Conservation (phyloP, 2,329 filamentous ascomycete genomes). For the Fusarium marasasianum region DNA sequence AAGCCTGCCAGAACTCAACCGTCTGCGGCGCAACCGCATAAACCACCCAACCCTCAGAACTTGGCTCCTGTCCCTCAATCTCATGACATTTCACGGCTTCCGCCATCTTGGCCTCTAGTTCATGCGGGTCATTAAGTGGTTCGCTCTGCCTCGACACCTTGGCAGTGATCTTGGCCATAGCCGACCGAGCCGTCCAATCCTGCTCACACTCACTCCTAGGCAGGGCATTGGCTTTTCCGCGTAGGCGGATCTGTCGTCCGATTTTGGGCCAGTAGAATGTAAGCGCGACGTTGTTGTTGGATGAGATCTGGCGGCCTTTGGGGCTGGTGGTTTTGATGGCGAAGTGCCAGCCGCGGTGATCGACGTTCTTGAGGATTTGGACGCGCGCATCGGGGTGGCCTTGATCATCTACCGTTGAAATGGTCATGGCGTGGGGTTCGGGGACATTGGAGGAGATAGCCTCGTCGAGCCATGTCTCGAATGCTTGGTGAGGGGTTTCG, state of each 20-base stretch:
- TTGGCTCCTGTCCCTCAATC: neutral
- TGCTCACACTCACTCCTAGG: neutral
- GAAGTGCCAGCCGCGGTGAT: slow-evolving; percentile 15
- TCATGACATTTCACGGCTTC: neutral
- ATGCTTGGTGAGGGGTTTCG: neutral
- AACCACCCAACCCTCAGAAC: neutral
- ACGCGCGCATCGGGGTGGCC: neutral
- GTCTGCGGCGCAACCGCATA: neutral
- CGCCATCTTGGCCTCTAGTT: neutral
- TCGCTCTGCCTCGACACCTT: slow-evolving; percentile 10
- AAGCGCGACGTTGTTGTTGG: neutral
- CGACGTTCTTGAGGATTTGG: slow-evolving; percentile 5
- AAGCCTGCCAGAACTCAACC: slow-evolving; percentile 16
- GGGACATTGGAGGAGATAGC: neutral
- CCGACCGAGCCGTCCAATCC: slow-evolving; percentile 4
- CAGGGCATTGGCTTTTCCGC: neutral
- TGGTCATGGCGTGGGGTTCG: neutral
- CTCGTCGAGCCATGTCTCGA: neutral
- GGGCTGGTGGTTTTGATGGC: slow-evolving; percentile 1
- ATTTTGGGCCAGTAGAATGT: slow-evolving; percentile 15
- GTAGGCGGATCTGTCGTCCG: neutral
- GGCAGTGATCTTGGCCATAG: slow-evolving; percentile 1
- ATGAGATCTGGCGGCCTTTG: neutral
- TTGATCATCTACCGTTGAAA: neutral
- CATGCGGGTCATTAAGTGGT: neutral